Conservation (phyloP, 1,139 yeast genomes). For the Pneumocystis sp. region DNA sequence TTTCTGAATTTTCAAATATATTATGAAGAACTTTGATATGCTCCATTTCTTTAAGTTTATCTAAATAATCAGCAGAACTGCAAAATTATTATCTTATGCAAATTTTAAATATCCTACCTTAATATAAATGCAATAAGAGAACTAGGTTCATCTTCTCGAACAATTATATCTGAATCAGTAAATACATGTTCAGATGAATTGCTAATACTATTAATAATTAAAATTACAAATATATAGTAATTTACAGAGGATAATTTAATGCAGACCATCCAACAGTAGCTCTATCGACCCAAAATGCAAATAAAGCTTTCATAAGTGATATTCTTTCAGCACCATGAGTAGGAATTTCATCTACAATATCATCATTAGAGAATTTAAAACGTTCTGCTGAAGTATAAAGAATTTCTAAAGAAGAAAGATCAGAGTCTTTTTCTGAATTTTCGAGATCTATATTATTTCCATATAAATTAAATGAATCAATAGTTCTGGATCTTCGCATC, state of each 20-base stretch:
- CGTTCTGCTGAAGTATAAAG: not conserved
- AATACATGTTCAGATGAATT: conserved; percentile 72
- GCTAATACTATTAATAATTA: conserved; percentile 13
- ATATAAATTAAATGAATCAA: not conserved
- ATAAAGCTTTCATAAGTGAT: conserved; percentile 65
- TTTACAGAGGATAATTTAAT: conserved; percentile 54
- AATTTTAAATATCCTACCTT: not conserved
- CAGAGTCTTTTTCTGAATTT: not conserved
- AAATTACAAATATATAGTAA: not conserved
- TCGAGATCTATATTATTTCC: not conserved
- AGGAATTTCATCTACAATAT: not conserved
- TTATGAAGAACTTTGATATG: not conserved
- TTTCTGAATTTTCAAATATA: not conserved
- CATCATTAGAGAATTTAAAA: not conserved
- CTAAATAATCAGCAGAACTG: conserved; percentile 14
- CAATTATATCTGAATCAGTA: conserved; percentile 85
- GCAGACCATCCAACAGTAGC: conserved; percentile 95
- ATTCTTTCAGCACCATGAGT: conserved; percentile 40
- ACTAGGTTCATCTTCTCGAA: conserved; percentile 93
- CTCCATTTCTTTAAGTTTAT: conserved; percentile 5
- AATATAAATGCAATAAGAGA: conserved; percentile 86
- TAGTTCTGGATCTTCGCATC: not conserved
- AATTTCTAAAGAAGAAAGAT: not conserved
- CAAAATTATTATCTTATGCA: conserved; percentile 8
- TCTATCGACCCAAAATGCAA: conserved; percentile 95